Conservation (phyloP, 2,329 filamentous ascomycete species). For the Penicillium sp. region DNA sequence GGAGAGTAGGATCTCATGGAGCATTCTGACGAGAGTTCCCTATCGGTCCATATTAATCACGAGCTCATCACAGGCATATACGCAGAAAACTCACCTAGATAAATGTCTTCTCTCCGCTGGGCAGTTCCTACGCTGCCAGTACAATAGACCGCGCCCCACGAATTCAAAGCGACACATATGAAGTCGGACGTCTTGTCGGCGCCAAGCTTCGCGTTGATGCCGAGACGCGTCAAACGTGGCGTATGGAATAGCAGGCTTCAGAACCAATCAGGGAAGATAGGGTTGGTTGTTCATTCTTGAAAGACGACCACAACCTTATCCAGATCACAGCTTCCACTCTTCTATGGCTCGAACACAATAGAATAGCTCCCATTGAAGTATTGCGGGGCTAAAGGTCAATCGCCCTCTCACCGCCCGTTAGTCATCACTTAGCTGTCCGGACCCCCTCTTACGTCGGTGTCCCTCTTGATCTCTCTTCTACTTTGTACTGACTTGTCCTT, state of each 20-base stretch:
- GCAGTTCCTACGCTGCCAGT: conserved; percentile 36
- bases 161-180: conserved; percentile 49
- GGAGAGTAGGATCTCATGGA: conserved; percentile 97
- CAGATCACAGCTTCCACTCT: not conserved
- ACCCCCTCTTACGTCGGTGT: conserved; percentile 26
- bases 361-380: conserved; percentile 1
- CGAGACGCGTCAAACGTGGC: conserved; percentile 14
- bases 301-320: not conserved
- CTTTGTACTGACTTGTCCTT: conserved; percentile 11
- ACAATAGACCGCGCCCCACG: conserved; percentile 42
- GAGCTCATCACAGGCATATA: conserved; percentile 6
- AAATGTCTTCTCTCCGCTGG: conserved; percentile 21
- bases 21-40: conserved; percentile 58
- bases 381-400: conserved; percentile 5
- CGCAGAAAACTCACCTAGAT: conserved; percentile 25
- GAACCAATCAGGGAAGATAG: not conserved
- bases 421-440: conserved; percentile 16
- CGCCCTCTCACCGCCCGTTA: conserved; percentile 7
- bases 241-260: not conserved
- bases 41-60: not conserved
- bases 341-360: not conserved
- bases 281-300: not conserved
- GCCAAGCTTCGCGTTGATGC: conserved; percentile 8
- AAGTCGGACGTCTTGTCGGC: conserved; percentile 6
- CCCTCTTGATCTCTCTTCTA: conserved; percentile 9